Evolutionary conservation across 2,329 filamentous ascomycete genomes (phyloP), one percentile per base, ranked within the genome.

Genomic region (Stagonosporopsis vannaccii): DNA sequence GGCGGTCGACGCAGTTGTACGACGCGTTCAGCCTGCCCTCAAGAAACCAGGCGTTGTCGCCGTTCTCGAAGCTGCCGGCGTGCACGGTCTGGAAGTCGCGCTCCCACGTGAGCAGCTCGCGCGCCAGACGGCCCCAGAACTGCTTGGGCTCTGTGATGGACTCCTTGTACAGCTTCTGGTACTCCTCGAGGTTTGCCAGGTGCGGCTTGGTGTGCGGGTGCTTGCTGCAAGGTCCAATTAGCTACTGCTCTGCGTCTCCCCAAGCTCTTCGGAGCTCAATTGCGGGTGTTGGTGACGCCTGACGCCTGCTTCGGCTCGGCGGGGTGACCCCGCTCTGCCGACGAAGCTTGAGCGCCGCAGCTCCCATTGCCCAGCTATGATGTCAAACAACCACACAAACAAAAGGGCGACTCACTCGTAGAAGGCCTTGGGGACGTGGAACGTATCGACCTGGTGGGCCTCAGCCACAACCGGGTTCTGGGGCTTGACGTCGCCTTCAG

Each of bases 1-100:
- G 94, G 60, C 95, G 91, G 74, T 99, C 95, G 63, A 99, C 89
- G 73, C 92, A 96, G 83, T 99, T 99, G 87, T 92, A 98, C 25
- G 91, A 95, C 61, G 95, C 95, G 72, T 99, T 99, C 73, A 99
- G 83, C 70, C 89, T 87, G 65, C 95, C 95, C 81, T 97, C 95
- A 59, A 93, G 80, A 75, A 98, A 99, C 94, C 95, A 99, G 61
- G 92, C 90, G 72, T 85, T 89, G 80, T 99, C 93, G 67, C 95
- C 95, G 61, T 90, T 83, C 49, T 77, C 77, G 53, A 99, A 85
- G 26, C 87, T 87, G 59, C 95, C 95, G 57, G 84, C 85, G 76
- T 87, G 87, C 49, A 96, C 92, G 12, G 93, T 98, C 77, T 96
- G 81, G 79, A 99, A 99, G 74, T 98, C 94, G 65, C 85, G 85